A percentile compares a stretch with the other conserved stretches of the same genome.
Evolutionary conservation across 129 eudicot species (phyloP).

Genomic region (Arctium lappa): DNA sequence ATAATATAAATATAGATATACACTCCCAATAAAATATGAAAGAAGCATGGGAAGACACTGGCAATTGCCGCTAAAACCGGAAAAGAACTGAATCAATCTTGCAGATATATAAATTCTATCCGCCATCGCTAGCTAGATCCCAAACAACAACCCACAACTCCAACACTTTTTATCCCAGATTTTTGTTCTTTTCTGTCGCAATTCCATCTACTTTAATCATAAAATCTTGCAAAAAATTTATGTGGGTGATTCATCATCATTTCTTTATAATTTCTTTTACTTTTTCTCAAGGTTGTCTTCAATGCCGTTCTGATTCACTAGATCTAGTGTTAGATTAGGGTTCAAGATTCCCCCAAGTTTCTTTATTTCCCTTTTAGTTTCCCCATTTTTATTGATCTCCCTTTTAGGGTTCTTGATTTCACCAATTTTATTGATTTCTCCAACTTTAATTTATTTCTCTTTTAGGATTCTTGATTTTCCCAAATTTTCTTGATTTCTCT

Average conservation of each 20-base stretch:
- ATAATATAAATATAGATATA: no score
- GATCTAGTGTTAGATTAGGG: conserved; percentile 17
- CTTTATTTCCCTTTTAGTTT: not conserved
- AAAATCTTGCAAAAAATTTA: not conserved
- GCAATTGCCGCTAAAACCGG: conserved; percentile 26
- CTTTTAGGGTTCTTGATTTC: no score
- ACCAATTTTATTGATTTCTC: no score
- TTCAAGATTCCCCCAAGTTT: not conserved
- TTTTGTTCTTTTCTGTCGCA: not conserved
- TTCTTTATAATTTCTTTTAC: not conserved
- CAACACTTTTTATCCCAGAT: not conserved
- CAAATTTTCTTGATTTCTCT: no score
- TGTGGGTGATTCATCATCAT: not conserved
- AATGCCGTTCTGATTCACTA: not conserved
- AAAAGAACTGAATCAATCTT: not conserved
- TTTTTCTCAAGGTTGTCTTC: not conserved
- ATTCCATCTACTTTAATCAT: not conserved
- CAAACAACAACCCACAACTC: not conserved
- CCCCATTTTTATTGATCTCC: no score
- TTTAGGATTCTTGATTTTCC: no score
- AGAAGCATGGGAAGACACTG: not conserved
- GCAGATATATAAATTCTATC: conserved; percentile 5
- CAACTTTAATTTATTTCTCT: no score
- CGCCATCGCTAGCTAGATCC: conserved; percentile 10
- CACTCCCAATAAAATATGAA: not conserved